phyloP scores from a whole-genome alignment of 148 eudicot genomes.

The Cornus controversa region DNA sequence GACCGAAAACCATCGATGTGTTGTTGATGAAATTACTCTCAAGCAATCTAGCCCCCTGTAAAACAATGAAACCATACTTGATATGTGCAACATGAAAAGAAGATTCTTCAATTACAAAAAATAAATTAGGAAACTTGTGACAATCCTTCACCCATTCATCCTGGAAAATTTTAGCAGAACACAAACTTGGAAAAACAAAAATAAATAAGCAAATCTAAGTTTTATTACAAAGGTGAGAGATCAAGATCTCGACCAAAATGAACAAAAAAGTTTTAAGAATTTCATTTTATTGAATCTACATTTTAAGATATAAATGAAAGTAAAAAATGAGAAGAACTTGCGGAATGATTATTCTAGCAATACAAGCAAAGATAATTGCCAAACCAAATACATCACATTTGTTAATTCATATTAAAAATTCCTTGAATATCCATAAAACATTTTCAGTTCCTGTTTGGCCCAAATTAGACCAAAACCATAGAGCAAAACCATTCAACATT shows the following conservation, averaged over 20 bases:
- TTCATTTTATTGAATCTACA: not conserved
- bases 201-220: too few species aligned
- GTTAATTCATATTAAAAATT: too few species aligned
- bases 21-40: constrained; percentile 95
- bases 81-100: not conserved
- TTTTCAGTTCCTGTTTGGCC: too few species aligned
- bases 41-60: constrained; percentile 79
- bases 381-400: too few species aligned
- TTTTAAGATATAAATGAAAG: not conserved
- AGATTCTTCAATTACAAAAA: not conserved
- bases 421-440: too few species aligned
- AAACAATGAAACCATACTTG: constrained; percentile 14
- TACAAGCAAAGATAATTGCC: too few species aligned
- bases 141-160: not conserved
- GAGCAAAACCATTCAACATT: too few species aligned
- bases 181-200: not conserved
- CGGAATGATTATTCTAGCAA: too few species aligned
- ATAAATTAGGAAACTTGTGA: not conserved
- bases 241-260: not conserved
- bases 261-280: not conserved
- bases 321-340: too few species aligned
- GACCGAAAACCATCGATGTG: constrained; percentile 91
- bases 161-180: not conserved
- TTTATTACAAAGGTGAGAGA: too few species aligned
- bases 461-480: too few species aligned